Percentiles rank a stretch among this genome's conserved stretches.
Evolutionary conservation across 1,139 yeast species (phyloP).

Genomic region (Geotrichum australiense): DNA sequence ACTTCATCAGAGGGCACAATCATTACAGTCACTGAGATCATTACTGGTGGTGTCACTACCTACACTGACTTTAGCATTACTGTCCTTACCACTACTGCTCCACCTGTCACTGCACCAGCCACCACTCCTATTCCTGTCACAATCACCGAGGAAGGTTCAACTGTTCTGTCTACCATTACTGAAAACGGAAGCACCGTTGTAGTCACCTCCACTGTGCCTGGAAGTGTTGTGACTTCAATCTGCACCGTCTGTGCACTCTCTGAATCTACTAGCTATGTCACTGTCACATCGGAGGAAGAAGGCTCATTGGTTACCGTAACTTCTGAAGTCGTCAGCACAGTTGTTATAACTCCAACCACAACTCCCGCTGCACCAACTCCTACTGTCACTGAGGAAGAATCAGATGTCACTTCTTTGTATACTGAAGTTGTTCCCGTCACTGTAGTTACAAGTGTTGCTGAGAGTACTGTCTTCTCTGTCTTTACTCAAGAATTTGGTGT

Average conservation of each 20-base stretch:
- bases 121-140: constrained; percentile 4
- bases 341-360: constrained; percentile 3
- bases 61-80: neutral
- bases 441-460: neutral
- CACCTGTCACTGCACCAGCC: neutral
- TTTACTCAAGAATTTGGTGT: constrained; percentile 1
- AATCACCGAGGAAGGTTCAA: neutral
- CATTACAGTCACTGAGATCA: constrained; percentile 4
- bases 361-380: constrained; percentile 4
- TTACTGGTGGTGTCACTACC: constrained; percentile 1
- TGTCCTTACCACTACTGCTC: neutral
- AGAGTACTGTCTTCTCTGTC: neutral
- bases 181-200: constrained; percentile 2
- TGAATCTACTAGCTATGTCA: constrained; percentile 1
- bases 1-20: neutral
- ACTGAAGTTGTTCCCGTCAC: constrained; percentile 1
- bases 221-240: neutral
- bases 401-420: neutral
- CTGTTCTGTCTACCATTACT: constrained; percentile 1
- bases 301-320: constrained; percentile 3
- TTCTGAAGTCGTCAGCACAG: neutral
- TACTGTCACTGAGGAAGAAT: neutral
- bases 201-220: neutral
- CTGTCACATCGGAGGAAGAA: constrained; percentile 2
- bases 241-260: constrained; percentile 1